phyloP scores from a whole-genome alignment of 129 eudicot genomes.

The Lactuca saligna region DNA sequence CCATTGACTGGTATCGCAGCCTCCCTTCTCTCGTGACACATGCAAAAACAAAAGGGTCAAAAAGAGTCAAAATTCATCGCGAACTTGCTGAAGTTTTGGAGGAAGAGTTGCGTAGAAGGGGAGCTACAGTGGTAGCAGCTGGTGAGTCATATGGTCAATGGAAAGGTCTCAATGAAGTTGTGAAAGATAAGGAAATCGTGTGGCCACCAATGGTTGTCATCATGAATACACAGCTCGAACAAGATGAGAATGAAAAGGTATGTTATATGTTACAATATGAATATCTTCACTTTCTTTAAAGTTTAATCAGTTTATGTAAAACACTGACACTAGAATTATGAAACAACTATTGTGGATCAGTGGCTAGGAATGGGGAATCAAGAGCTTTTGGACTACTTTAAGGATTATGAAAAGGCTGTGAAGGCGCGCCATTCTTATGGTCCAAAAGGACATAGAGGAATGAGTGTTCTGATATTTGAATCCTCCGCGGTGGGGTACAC shows the following conservation, averaged over 20 bases:
- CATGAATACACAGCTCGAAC: slow-evolving; percentile 69
- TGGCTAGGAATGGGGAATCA: slow-evolving; percentile 94
- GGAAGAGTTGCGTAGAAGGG: slow-evolving; percentile 67
- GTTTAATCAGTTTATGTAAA: not conserved
- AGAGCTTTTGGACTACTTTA: slow-evolving; percentile 72
- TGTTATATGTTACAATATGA: not conserved
- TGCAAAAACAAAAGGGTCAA: slow-evolving; percentile 80
- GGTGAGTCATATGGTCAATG: slow-evolving; percentile 79
- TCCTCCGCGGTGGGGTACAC: slow-evolving; percentile 62
- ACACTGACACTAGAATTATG: no score
- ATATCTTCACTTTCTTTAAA: not conserved
- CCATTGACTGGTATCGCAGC: slow-evolving; percentile 77
- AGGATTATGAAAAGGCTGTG: slow-evolving; percentile 43
- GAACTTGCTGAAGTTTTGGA: slow-evolving; percentile 63
- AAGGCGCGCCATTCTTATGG: slow-evolving; percentile 80
- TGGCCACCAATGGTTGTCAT: slow-evolving; percentile 97
- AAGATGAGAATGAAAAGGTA: slow-evolving; percentile 76
- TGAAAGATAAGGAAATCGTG: slow-evolving; percentile 56
- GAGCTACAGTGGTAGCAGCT: slow-evolving; percentile 52
- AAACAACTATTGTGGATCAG: slow-evolving; percentile 22
- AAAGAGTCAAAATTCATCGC: slow-evolving; percentile 75
- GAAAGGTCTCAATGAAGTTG: slow-evolving; percentile 52
- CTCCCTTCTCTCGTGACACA: slow-evolving; percentile 67
- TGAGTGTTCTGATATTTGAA: slow-evolving; percentile 80
- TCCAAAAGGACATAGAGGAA: slow-evolving; percentile 85